Base-by-base conservation (phyloP, 129 eudicot species). In the Artemisia annua region DNA sequence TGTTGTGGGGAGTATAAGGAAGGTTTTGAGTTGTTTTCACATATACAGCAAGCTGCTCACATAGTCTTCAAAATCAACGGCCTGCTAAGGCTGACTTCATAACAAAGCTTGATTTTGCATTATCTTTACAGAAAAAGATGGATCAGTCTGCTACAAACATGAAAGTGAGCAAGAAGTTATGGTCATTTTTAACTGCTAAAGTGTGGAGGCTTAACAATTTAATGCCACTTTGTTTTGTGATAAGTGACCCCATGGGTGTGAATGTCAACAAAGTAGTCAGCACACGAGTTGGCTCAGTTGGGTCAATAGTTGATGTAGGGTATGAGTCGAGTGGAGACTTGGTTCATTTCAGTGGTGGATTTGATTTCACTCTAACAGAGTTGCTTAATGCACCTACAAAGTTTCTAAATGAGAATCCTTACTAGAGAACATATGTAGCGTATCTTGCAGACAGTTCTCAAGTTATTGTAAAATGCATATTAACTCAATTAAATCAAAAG, bases 371-470 rank as follows among this genome's bases (percentile, higher is more conserved):
- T 24, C 83, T 88, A 14, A 85, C 79, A 60, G 88, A 88, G 72
- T 81, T 88, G 60, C 32, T 88, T 58, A 85, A 81, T 76, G 88
- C 90, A 3, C 80, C 95, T 14, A 83, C 86, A 8, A 87, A 80
- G 79, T 71, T 82, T 18, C 79, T 88, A 81, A 87, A 87, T 15
- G 86, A 83, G 60, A 88, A 88, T 68, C 84, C 87, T 55, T 85
- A 82, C 72, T 86, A 88, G 22, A 85, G 87, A 28, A 88, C 86
- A 17, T 82, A 88, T 48, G 84, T 78, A 72, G 88, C 90, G 20
- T 82, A 81, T 7, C 61, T 88, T 73, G 78, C 79, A 64, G 84
- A 85, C 76, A 86, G 84, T 10, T 74, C 60, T 65, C 84, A 83
- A 69, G 90, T 88, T 14, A 84, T 88, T 11, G 90, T 85, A n/a